These are phyloP conservation scores for Fusarium algeriense DNA, from an alignment of 2,329 filamentous ascomycete genomes.

Conservation along the genomic window DNA sequence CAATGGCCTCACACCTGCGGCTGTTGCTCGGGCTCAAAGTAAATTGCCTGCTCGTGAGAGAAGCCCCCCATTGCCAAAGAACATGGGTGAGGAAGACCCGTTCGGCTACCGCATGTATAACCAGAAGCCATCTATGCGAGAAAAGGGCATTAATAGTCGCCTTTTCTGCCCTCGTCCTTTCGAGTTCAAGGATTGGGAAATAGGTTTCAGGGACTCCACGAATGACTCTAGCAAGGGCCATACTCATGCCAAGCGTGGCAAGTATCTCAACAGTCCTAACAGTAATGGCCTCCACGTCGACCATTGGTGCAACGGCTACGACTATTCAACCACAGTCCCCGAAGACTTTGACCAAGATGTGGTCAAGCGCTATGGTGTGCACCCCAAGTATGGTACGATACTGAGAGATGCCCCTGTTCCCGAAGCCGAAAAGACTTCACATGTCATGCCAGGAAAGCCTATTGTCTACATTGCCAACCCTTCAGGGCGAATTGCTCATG, in stretches of 20 bases:
- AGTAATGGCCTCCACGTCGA: conserved; percentile 67
- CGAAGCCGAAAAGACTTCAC: conserved; percentile 54
- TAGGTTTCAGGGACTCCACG: conserved; percentile 70
- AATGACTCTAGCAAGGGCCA: conserved; percentile 68
- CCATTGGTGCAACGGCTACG: conserved; percentile 65
- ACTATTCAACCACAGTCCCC: conserved; percentile 61
- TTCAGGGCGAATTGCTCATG: conserved; percentile 61
- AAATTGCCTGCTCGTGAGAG: conserved; percentile 53
- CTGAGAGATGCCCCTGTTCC: conserved; percentile 62
- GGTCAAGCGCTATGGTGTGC: conserved; percentile 63
- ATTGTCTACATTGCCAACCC: conserved; percentile 63
- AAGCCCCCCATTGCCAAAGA: conserved; percentile 56
- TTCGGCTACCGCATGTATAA: conserved; percentile 63
- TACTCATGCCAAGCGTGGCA: conserved; percentile 65
- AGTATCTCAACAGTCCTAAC: conserved; percentile 66
- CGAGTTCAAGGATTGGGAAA: conserved; percentile 65
- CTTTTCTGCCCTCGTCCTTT: conserved; percentile 62
- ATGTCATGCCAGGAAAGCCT: conserved; percentile 60
- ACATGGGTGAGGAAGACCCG: conserved; percentile 62
- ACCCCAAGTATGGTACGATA: conserved; percentile 67
- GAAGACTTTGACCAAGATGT: conserved; percentile 65
- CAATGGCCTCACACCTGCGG: conserved; percentile 45
- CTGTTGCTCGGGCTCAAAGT: conserved; percentile 45
- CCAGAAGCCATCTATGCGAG: conserved; percentile 56
- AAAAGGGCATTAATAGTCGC: conserved; percentile 64